Evolutionary conservation across 345 rosid genomes (phyloP), one percentile per base, ranked within the genome.

Genomic region (Eucalyptus erythrocorys): DNA sequence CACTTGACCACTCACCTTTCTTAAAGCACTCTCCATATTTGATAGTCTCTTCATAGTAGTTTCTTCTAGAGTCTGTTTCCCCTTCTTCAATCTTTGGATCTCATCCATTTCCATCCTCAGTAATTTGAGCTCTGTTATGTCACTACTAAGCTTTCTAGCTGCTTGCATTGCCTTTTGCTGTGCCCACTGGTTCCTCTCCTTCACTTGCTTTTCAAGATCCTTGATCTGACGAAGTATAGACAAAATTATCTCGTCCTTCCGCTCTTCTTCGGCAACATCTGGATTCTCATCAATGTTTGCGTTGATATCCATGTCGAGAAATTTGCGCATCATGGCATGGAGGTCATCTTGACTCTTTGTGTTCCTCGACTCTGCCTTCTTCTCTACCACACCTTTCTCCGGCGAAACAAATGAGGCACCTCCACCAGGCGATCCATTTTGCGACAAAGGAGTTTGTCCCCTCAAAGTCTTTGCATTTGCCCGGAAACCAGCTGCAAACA

Each of bases 141-240:
- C n/a, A n/a, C n/a, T n/a, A n/a, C n/a, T n/a, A n/a, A n/a, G n/a
- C n/a, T n/a, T n/a, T n/a, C n/a, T n/a, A n/a, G n/a, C n/a, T n/a
- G n/a, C n/a, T n/a, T n/a, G n/a, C n/a, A n/a, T n/a, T n/a, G n/a
- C n/a, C n/a, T n/a, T 97, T 92, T 96, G 94, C 76, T 95, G 99
- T 59, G 99, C 98, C 99, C 99, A 97, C 26, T 97, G 98, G 92
- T 93, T 96, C 89, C 97, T 93, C 64, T 96, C 99, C 91, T 95
- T 94, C 85, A 95, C 93, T 91, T 96, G 98, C 91, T 89, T 95
- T 90, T 95, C 96, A 55, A 95, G 93, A 91, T 96, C 98, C 91
- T 94, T 94, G 87, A 95, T 92, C 92, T 96, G 96, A 79, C 90
- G 94, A 89, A 94, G 91, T 87, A 96, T 89, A 88, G 92, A 89